phyloP scores from a whole-genome alignment of 345 rosid genomes.

The Conringia planisiliqua region DNA sequence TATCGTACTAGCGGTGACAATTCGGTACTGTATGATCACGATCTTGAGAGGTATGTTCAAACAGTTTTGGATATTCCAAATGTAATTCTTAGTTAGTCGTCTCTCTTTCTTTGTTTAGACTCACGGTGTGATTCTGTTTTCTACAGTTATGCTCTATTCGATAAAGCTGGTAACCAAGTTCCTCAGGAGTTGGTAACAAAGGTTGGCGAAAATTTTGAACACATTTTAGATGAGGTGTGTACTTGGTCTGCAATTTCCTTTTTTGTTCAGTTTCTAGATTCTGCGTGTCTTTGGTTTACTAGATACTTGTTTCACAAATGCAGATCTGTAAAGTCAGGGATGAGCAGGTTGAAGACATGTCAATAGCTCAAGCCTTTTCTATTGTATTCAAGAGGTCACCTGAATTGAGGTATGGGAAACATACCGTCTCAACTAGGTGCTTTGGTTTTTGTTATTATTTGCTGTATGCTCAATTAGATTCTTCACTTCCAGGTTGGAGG shows the following conservation, averaged over 20 bases:
- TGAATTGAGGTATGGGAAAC: conserved; percentile 57
- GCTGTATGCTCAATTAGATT: conserved; percentile 1
- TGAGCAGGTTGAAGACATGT: conserved; percentile 74
- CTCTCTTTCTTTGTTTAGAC: neutral
- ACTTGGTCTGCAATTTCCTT: neutral
- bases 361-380: conserved; percentile 64
- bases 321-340: conserved; percentile 75
- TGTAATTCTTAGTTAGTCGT: neutral
- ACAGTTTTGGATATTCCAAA: neutral
- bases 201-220: conserved; percentile 83
- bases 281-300: conserved; percentile 1
- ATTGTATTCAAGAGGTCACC: conserved; percentile 75
- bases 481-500: conserved; percentile 56
- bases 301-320: conserved; percentile 31
- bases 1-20: conserved; percentile 97
- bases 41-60: conserved; percentile 74
- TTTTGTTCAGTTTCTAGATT: neutral
- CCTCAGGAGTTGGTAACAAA: conserved; percentile 73
- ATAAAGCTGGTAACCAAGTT: conserved; percentile 83
- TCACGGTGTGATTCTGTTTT: conserved; percentile 36
- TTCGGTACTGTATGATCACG: conserved; percentile 95
- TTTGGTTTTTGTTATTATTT: neutral
- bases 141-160: conserved; percentile 65
- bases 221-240: conserved; percentile 70
- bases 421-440: neutral